phyloP scores from a whole-genome alignment of 306 rosid genomes.

The Prunus mongolica region DNA sequence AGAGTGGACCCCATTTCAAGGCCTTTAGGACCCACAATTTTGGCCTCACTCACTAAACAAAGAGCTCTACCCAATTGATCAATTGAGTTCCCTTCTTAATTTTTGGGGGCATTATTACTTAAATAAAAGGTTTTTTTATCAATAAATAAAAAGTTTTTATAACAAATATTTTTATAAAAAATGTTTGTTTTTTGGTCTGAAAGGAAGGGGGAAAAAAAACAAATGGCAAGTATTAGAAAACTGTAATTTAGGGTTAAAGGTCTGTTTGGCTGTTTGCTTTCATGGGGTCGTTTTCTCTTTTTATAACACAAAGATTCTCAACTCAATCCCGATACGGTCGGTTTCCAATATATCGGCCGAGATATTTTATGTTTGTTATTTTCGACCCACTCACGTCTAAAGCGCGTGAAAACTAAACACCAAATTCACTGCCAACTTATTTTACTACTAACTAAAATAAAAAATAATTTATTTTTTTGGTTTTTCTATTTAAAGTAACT shows the following conservation, averaged over 20 bases:
- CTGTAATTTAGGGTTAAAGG: background rate
- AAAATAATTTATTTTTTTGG: background rate
- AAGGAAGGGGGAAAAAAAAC: background rate
- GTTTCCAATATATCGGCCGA: constrained; percentile 8
- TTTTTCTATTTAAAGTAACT: background rate
- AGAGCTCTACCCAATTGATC: constrained; percentile 4
- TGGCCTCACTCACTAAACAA: constrained; percentile 22
- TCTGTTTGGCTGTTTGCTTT: constrained; percentile 1
- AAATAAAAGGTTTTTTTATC: no score
- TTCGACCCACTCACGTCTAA: background rate
- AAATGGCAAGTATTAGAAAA: background rate
- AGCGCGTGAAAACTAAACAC: background rate
- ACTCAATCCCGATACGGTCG: constrained; percentile 43
- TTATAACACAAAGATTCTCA: constrained; percentile 35
- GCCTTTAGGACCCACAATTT: constrained; percentile 31
- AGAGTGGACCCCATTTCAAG: constrained; percentile 34
- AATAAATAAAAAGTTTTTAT: no score
- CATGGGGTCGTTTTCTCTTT: background rate
- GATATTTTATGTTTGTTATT: background rate
- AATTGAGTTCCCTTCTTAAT: background rate
- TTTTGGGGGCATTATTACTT: background rate
- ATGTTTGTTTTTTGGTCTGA: background rate
- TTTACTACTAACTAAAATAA: background rate
- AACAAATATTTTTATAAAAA: no score
- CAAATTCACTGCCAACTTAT: background rate